Base-by-base conservation (phyloP, 805 yeast genomes). In the Saccharomycopsis olivae region DNA sequence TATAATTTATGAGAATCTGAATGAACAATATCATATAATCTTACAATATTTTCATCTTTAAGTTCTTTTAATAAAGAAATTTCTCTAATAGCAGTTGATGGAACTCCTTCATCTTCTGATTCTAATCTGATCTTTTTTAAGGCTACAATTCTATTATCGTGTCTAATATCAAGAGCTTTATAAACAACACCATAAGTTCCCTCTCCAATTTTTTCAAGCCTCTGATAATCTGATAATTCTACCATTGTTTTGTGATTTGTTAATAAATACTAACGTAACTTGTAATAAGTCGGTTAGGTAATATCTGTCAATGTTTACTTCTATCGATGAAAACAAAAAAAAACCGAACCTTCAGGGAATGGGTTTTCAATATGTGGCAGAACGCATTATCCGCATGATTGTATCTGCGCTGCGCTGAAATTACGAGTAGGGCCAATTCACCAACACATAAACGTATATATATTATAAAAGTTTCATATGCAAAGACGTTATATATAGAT, bases 121-220 rank as follows among this genome's bases (percentile, higher is more conserved):
- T 92, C 98, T 39, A 92, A 65, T 43, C 97, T 75, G 58, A 92
- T 94, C 62, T 92, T 94, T 60, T 92, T 92, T 51, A 92, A 66
- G 0, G 98, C 98, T 28, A 92, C 98, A 33, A 87, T 75, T n/a
- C 96, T 73, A 62, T 89, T 89, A 50, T 87, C 83, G 57, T 89
- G 87, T 49, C 75, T 78, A 35, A 78, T 75, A 56, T 89, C 96
- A 38, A 87, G 67, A 1, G 98, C 98, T 59, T 89, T 92, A 64
- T 92, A 92, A 9, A 92, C 98, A 24, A 94, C 96, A 39, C 98
- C 98, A 58, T 92, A 89, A 2, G 98, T 89, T 47, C 95, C 96
- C 64, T 92, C 98, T 34, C 98, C 98, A 38, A 92, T 85, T 61
- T 92, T 92, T 59, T 92, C 98, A 49, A 89, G 75, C 54, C 94